A percentile compares a stretch with the other conserved stretches of the same genome.
These are phyloP conservation scores for Samsoniella hepiali DNA, from an alignment of 2,329 filamentous ascomycete species.

Conservation along the genomic window DNA sequence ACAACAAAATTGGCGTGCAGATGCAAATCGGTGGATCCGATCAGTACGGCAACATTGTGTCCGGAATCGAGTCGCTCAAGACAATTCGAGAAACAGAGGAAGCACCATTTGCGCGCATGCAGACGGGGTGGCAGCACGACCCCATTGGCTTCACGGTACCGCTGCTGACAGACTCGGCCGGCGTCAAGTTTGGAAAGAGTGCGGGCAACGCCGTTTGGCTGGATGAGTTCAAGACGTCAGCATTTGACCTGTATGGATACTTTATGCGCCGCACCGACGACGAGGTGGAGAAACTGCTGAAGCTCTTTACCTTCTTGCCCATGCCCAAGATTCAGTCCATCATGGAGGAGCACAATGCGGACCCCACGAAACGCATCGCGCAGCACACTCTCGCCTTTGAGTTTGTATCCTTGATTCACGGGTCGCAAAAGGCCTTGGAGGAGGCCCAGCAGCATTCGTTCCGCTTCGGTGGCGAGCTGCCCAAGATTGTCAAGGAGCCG, in stretches of 20 bases:
- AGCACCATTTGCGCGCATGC: constrained; percentile 39
- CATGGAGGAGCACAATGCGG: constrained; percentile 63
- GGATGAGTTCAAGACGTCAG: constrained; percentile 72
- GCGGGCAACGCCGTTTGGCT: constrained; percentile 94
- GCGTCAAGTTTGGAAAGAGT: constrained; percentile 91
- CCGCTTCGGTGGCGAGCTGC: constrained; percentile 42
- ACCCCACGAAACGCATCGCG: constrained; percentile 70
- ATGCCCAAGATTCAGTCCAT: constrained; percentile 61
- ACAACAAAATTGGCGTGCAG: constrained; percentile 61
- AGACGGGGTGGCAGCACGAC: constrained; percentile 44
- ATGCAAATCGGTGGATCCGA: constrained; percentile 94
- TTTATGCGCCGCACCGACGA: constrained; percentile 79
- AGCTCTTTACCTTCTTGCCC: constrained; percentile 87
- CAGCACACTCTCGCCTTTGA: constrained; percentile 83
- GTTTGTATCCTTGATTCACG: constrained; percentile 77
- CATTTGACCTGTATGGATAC: constrained; percentile 88
- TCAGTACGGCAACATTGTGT: constrained; percentile 93
- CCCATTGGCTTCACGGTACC: constrained; percentile 90
- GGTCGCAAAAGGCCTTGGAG: constrained; percentile 57
- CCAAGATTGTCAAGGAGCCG: constrained; percentile 31
- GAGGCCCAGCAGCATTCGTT: constrained; percentile 55
- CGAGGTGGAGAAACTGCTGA: constrained; percentile 77
- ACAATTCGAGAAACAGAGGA: constrained; percentile 61
- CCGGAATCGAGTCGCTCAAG: constrained; percentile 83
- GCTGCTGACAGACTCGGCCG: constrained; percentile 78